These are phyloP conservation scores for Thalassiosira oceanica DNA, from an alignment of 352 stramenopile genomes.

Conservation along the genomic window DNA sequence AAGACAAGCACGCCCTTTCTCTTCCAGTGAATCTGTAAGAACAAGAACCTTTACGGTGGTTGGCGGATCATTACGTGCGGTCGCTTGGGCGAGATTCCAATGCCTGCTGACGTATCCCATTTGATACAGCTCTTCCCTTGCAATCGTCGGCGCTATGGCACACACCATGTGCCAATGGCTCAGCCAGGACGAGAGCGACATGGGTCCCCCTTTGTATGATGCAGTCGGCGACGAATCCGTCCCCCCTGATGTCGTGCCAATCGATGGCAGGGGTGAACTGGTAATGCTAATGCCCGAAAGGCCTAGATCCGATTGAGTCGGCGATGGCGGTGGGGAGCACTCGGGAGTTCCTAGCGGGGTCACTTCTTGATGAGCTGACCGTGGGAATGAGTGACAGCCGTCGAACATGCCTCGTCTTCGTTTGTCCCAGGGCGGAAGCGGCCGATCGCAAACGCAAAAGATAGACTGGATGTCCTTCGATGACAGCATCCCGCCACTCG, in stretches of 20 bases:
- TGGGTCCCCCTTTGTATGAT: slow-evolving; percentile 12
- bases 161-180: slow-evolving; percentile 68
- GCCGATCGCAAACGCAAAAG: slow-evolving; percentile 63
- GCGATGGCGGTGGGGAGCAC: slow-evolving; percentile 11
- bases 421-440: slow-evolving; percentile 62
- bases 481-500: slow-evolving; percentile 58
- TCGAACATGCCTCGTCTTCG: slow-evolving; percentile 47
- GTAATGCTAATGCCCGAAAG: slow-evolving; percentile 71
- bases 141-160: slow-evolving; percentile 50
- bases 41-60: slow-evolving; percentile 25
- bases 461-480: slow-evolving; percentile 50
- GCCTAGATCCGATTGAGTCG: slow-evolving; percentile 47
- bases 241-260: slow-evolving; percentile 48
- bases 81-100: neutral
- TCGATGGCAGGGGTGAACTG: slow-evolving; percentile 56
- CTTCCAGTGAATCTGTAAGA: slow-evolving; percentile 24
- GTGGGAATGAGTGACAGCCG: slow-evolving; percentile 55
- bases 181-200: slow-evolving; percentile 74
- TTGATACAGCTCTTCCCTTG: slow-evolving; percentile 64
- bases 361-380: slow-evolving; percentile 22
- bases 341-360: slow-evolving; percentile 4
- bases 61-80: neutral
- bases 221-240: slow-evolving; percentile 3
- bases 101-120: neutral
- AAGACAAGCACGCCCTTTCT: slow-evolving; percentile 1